These are phyloP conservation scores for Pseudocercospora macadamiae DNA, from an alignment of 2,329 filamentous ascomycete species.

Conservation along the genomic window DNA sequence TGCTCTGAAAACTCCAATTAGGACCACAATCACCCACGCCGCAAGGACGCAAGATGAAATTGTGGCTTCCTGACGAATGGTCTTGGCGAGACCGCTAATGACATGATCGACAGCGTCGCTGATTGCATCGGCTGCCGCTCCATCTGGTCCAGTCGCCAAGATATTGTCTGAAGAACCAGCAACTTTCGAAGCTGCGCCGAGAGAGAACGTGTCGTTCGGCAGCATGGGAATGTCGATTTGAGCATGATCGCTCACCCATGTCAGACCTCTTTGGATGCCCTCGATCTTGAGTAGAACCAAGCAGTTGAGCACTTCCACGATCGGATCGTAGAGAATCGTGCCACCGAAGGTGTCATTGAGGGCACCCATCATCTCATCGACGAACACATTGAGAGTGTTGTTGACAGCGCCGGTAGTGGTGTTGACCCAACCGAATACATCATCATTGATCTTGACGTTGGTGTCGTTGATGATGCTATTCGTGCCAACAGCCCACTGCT, in stretches of 20 bases:
- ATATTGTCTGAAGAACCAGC: conserved; percentile 66
- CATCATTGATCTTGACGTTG: conserved; percentile 75
- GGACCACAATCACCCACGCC: conserved; percentile 75
- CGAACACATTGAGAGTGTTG: conserved; percentile 79
- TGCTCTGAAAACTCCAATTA: conserved; percentile 73
- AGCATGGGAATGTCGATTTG: conserved; percentile 80
- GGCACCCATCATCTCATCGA: conserved; percentile 72
- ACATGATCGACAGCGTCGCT: conserved; percentile 74
- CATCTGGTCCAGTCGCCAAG: conserved; percentile 70
- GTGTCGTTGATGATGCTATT: conserved; percentile 70
- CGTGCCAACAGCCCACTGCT: conserved; percentile 73
- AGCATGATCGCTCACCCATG: conserved; percentile 88
- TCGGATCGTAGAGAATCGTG: conserved; percentile 76
- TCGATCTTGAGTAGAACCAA: conserved; percentile 87
- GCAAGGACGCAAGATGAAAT: conserved; percentile 75
- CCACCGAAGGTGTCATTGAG: conserved; percentile 79
- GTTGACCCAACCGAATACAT: conserved; percentile 85
- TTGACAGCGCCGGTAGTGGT: conserved; percentile 83
- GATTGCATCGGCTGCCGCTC: conserved; percentile 77
- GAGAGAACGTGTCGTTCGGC: conserved; percentile 78
- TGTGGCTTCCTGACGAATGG: conserved; percentile 75
- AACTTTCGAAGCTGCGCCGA: conserved; percentile 67
- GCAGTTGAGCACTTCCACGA: conserved; percentile 80
- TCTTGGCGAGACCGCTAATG: conserved; percentile 65
- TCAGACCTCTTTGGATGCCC: conserved; percentile 82